Evolutionary conservation across 2,329 filamentous ascomycete species (phyloP).

Genomic region (Aspergillus persii): DNA sequence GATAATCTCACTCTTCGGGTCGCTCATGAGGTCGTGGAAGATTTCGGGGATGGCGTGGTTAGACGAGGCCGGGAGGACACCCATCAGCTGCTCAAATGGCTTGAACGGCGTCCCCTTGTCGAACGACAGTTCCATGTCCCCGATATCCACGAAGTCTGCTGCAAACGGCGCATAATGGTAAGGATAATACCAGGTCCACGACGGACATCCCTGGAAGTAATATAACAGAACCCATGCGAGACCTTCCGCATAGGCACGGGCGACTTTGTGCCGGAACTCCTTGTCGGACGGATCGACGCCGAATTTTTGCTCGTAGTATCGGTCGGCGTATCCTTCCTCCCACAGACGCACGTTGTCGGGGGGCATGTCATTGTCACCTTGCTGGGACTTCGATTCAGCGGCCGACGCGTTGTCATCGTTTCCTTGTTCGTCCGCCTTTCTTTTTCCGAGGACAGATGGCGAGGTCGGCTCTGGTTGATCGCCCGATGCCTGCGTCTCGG

Average conservation of each 20-base stretch:
- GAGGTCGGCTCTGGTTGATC: slow-evolving; percentile 28
- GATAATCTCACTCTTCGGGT: slow-evolving; percentile 84
- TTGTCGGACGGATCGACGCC: slow-evolving; percentile 75
- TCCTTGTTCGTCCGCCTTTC: slow-evolving; percentile 71
- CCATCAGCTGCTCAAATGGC: slow-evolving; percentile 98
- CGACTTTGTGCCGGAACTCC: slow-evolving; percentile 85
- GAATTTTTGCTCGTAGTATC: slow-evolving; percentile 98
- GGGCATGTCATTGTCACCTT: slow-evolving; percentile 59
- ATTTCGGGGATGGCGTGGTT: slow-evolving; percentile 84
- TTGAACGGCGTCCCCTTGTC: slow-evolving; percentile 80
- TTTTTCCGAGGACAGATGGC: slow-evolving; percentile 37
- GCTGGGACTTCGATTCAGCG: slow-evolving; percentile 51
- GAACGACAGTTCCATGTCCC: slow-evolving; percentile 75
- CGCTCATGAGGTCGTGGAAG: slow-evolving; percentile 88
- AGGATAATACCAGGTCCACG: slow-evolving; percentile 99
- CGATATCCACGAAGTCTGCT: slow-evolving; percentile 84
- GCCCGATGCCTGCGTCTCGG: slow-evolving; percentile 26
- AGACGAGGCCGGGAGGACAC: slow-evolving; percentile 88
- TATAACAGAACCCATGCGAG: slow-evolving; percentile 94
- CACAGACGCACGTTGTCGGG: slow-evolving; percentile 84
- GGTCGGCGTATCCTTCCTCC: slow-evolving; percentile 92
- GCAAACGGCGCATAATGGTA: slow-evolving; percentile 98
- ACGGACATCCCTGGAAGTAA: slow-evolving; percentile 97
- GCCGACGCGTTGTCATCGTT: slow-evolving; percentile 50
- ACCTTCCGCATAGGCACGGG: slow-evolving; percentile 87